Base-by-base conservation (phyloP, 176 grass and related monocot species). In the Eragrostis nindensis region DNA sequence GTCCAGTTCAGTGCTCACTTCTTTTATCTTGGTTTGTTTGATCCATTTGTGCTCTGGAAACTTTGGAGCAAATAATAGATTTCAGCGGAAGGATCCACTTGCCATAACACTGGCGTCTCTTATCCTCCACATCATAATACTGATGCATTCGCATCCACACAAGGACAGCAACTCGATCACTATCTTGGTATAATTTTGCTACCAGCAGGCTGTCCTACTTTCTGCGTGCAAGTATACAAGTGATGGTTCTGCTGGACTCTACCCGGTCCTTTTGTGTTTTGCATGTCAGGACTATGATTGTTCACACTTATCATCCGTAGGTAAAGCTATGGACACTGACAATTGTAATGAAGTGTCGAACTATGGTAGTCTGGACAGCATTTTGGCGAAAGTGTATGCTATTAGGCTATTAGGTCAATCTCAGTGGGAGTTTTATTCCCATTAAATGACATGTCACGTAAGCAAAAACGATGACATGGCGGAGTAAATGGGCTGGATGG, bases 221-320 rank as follows among this genome's bases (percentile, higher is more conserved):
- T 75, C 24, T 53, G n/a, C 42, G 11, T 59, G 21, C 6, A 69
- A 68, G 29, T 44, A 62, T 77, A 47, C 41, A 73, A 39, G 5
- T 9, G 74, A 73, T 49, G 40, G 17, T 78, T 67, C 67, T 73
- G 67, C 39, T 66, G 40, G 57, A 66, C 48, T 56, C 5, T 57
- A 46, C 25, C 40, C 5, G 1, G 48, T 15, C 32, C 22, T 26
- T 30, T 82, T 36, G 32, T 43, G 76, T 43, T 49, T 15, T n/a
- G n/a, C 29, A n/a, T 44, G 14, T 43, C 48, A 41, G 29, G 56
- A 80, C 8, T 53, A 50, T 64, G 45, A 73, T 83, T 14, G 80
- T 43, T 71, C 29, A 71, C 43, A 41, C 0, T 29, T 64, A 63
- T 3, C 11, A 19, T 19, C 16, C 27, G 43, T 30, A 19, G 1